Conservation (phyloP, 495 filamentous ascomycete genomes). For the Recurvomyces mirabilis region DNA sequence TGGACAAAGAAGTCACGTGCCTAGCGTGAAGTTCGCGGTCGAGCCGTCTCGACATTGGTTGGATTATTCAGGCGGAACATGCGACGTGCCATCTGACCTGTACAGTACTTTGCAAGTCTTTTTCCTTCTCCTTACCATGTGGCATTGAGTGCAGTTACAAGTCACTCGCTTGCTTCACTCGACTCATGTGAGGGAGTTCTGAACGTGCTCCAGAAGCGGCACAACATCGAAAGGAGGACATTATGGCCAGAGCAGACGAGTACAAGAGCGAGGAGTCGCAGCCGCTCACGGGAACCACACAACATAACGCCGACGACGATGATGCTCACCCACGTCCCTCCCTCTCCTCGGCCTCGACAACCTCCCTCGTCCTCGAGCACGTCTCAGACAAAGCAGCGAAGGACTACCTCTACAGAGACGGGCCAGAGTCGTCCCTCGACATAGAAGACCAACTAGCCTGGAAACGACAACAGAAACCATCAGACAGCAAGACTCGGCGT, state of each 20-base stretch:
- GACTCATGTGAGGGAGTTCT: no score
- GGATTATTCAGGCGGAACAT: no score
- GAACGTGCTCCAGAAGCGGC: no score
- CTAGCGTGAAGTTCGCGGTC: no score
- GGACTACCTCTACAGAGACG: slow-evolving; percentile 24
- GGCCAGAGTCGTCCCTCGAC: slow-evolving; percentile 41
- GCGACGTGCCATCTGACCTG: no score
- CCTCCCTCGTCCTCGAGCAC: slow-evolving; percentile 65
- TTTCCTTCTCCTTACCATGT: no score
- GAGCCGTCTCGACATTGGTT: no score
- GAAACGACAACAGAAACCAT: slow-evolving; percentile 27
- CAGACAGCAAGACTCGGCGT: slow-evolving; percentile 51
- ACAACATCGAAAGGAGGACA: no score
- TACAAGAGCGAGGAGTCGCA: slow-evolving; percentile 4
- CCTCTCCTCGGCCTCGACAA: slow-evolving; percentile 59
- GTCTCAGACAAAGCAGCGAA: slow-evolving; percentile 38
- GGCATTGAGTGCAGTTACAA: no score
- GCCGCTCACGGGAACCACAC: background rate
- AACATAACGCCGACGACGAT: background rate
- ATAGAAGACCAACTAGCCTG: slow-evolving; percentile 30
- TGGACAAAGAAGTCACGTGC: no score
- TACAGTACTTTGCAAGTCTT: no score
- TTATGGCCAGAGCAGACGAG: background rate
- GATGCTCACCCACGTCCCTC: slow-evolving; percentile 29
- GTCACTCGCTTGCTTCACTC: no score